Evolutionary conservation across 148 eudicot genomes (phyloP).

Genomic region (Amaranthus hypochondriacus): DNA sequence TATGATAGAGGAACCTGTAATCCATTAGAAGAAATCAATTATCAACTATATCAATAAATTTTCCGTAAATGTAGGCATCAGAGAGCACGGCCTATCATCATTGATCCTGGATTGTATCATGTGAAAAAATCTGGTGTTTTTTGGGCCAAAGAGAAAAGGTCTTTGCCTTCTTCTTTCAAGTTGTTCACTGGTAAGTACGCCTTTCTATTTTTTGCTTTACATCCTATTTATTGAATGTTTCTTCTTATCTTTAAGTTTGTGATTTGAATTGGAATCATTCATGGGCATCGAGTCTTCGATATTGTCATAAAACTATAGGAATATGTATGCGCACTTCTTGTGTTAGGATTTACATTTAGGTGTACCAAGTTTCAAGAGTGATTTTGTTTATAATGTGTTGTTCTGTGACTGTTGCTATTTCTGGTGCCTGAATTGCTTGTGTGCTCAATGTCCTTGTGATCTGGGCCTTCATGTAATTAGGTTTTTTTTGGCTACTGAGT

Average conservation of each 20-base stretch:
- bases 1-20: not conserved
- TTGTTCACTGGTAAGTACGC: conserved; percentile 56
- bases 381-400: too few relatives aligned
- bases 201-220: not conserved
- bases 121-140: conserved; percentile 69
- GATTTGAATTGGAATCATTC: not conserved
- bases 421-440: not conserved
- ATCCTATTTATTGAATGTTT: conserved; percentile 5
- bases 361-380: not conserved
- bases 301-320: not conserved
- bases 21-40: not conserved
- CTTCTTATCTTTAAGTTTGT: not conserved
- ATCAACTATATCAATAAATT: not conserved
- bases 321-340: not conserved
- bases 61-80: conserved; percentile 47
- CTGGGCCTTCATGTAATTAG: not conserved
- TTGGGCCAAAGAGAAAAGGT: conserved; percentile 94
- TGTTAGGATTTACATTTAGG: not conserved
- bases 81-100: conserved; percentile 82
- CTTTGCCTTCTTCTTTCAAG: conserved; percentile 78
- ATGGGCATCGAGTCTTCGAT: not conserved
- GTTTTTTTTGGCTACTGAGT: too few relatives aligned
- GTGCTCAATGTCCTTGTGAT: not conserved
- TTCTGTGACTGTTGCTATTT: not conserved
- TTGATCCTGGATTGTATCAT: conserved; percentile 94